Conservation (phyloP, 345 rosid genomes). For the Triadica sebifera region DNA sequence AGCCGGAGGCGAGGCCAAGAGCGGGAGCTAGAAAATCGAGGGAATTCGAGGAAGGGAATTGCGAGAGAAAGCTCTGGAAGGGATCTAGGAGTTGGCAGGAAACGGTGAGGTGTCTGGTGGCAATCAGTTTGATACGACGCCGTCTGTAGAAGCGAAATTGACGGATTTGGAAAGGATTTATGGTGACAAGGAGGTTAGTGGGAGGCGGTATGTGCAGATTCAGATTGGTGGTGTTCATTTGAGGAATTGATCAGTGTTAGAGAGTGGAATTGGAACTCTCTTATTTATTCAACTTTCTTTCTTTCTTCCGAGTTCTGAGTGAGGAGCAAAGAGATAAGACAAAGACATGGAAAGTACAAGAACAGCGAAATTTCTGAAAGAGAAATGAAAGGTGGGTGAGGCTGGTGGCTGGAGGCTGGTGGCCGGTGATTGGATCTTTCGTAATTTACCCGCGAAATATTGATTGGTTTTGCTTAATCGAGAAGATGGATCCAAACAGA, state of each 20-base stretch:
- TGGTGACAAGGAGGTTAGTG: constrained; percentile 24
- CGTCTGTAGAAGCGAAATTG: constrained; percentile 49
- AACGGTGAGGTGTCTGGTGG: constrained; percentile 26
- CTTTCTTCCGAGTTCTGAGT: not conserved
- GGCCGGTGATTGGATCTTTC: constrained; percentile 7
- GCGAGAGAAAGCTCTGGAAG: constrained; percentile 37
- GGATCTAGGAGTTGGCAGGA: constrained; percentile 31
- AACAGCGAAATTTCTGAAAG: constrained; percentile 7
- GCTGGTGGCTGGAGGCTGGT: not conserved
- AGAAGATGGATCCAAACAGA: not conserved
- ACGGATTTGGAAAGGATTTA: constrained; percentile 16
- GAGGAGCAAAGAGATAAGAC: not conserved
- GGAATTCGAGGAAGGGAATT: constrained; percentile 30
- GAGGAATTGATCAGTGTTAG: constrained; percentile 15
- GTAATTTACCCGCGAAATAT: constrained; percentile 28
- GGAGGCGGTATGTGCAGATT: constrained; percentile 27
- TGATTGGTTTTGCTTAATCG: constrained; percentile 19
- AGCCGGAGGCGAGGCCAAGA: constrained; percentile 62
- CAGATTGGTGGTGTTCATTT: constrained; percentile 23
- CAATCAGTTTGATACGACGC: constrained; percentile 41
- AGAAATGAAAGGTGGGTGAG: constrained; percentile 2
- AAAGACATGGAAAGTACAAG: constrained; percentile 5
- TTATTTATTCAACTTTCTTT: not conserved
- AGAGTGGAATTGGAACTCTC: not conserved
- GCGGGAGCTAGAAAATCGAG: constrained; percentile 49